Evolutionary conservation across 2,329 filamentous ascomycete species (phyloP), one percentile per base, ranked within the genome.

Genomic region (Capronia americana): DNA sequence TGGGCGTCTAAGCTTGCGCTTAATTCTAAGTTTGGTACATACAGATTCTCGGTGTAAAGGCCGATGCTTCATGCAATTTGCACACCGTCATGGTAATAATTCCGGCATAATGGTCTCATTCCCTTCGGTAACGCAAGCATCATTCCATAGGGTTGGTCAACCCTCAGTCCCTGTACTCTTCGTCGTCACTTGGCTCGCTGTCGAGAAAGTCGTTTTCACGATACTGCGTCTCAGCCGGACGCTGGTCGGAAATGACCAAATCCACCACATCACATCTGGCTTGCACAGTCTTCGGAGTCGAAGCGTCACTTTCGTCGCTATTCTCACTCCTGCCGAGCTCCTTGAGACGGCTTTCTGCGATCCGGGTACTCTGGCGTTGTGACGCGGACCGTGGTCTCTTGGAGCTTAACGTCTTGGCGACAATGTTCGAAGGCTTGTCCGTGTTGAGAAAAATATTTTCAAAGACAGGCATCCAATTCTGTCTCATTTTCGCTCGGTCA

Each of bases 401-500:
- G 23, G 11, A 44, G 5, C 28, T 32, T 30, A 3, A 32, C 51
- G 11, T 54, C 48, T 17, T 20, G 34, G 48, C 53, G 55, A 28
- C n/a, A 14, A 44, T 34, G 2, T 63, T 63, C 20, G 53, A 30
- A 12, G 32, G 48, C 41, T 69, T 23, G 17, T 41, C 66, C 50
- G 34, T 61, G 69, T 68, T 28, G 51, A 81, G 71, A 59, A 83
- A 84, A 0, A 78, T 75, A 12, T 81, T 83, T 63, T 88, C 85
- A 59, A 97, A 81, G 69, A 84, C 88, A n/a, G 85, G 82, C 57
- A 88, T 88, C 92, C 93, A 96, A 70, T 87, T 86, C 70, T 90
- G 87, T 46, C 93, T 87, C 73, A 97, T 89, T n/a, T 85, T 85
- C 20, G 91, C 91, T 50, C 94, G 87, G 74, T 92, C 87, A 68